Percentiles rank a stretch among this genome's conserved stretches.
Conservation (phyloP, 2,329 filamentous ascomycete genomes). For the Fusarium robinianum region DNA sequence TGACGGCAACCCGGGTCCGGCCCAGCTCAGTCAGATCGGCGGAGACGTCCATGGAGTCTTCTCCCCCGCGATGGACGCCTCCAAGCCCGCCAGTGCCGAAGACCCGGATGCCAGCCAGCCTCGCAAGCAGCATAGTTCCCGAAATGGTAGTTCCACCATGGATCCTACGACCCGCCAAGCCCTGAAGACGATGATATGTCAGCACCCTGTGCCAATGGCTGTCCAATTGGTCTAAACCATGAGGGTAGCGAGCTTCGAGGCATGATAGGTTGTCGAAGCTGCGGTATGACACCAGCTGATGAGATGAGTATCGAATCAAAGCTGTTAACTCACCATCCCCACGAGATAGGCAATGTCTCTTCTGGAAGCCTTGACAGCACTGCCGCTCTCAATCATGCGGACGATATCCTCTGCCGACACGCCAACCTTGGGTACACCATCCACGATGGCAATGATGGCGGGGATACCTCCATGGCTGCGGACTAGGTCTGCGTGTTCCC, state of each 20-base stretch:
- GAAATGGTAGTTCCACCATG: constrained; percentile 93
- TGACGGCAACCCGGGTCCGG: constrained; percentile 82
- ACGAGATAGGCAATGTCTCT: constrained; percentile 83
- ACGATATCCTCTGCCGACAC: constrained; percentile 73
- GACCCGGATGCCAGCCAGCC: constrained; percentile 84
- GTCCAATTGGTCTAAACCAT: not conserved
- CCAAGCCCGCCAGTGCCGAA: constrained; percentile 95
- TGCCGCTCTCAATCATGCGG: constrained; percentile 68
- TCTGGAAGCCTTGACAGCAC: constrained; percentile 81
- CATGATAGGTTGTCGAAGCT: too few species aligned
- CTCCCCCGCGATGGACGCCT: constrained; percentile 88
- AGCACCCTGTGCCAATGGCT: constrained; percentile 10
- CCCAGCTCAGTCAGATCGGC: constrained; percentile 95
- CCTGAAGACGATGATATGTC: constrained; percentile 17
- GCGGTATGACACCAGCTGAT: not conserved
- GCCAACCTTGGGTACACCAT: constrained; percentile 82
- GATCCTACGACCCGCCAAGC: constrained; percentile 60
- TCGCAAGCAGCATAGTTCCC: constrained; percentile 88
- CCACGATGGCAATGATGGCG: constrained; percentile 86
- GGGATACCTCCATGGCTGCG: constrained; percentile 81
- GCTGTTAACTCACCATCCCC: constrained; percentile 65
- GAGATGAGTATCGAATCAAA: not conserved
- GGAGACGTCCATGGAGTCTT: constrained; percentile 88
- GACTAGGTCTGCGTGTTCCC: constrained; percentile 85
- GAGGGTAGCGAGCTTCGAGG: too few species aligned